Percentiles rank a stretch among this genome's conserved stretches.
These are phyloP conservation scores for Nitzschia putrida DNA, from an alignment of 108 stramenopile genomes.

Conservation along the genomic window DNA sequence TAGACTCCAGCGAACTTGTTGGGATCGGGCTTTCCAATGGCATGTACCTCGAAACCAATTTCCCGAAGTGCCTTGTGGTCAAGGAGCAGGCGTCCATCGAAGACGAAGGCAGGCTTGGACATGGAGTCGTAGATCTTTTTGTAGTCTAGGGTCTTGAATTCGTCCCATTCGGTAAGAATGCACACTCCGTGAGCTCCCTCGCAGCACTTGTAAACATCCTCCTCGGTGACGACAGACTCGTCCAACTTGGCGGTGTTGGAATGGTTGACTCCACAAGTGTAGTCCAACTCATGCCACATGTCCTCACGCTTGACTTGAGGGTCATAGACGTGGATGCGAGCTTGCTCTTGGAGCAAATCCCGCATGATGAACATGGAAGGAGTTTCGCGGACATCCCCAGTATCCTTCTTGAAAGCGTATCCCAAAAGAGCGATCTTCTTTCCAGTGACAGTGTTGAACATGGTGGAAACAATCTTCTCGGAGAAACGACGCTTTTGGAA, in stretches of 20 bases:
- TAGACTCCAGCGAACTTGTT: slow-evolving; percentile 64
- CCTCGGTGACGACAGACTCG: slow-evolving; percentile 73
- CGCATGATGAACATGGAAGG: slow-evolving; percentile 96
- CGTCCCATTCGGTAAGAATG: slow-evolving; percentile 99
- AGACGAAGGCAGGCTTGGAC: slow-evolving; percentile 98
- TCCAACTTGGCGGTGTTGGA: slow-evolving; percentile 79
- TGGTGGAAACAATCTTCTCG: slow-evolving; percentile 90
- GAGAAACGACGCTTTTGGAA: slow-evolving; percentile 99
- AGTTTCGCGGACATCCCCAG: slow-evolving; percentile 98
- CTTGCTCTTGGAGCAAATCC: slow-evolving; percentile 93
- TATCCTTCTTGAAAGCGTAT: slow-evolving; percentile 99
- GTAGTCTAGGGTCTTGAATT: slow-evolving; percentile 96
- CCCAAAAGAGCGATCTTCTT: slow-evolving; percentile 98
- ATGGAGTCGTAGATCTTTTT: slow-evolving; percentile 89
- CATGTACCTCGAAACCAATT: slow-evolving; percentile 98
- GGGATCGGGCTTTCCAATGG: slow-evolving; percentile 92
- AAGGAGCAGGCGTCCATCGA: slow-evolving; percentile 96
- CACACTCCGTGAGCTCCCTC: slow-evolving; percentile 96
- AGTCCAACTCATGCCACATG: slow-evolving; percentile 97
- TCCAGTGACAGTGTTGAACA: slow-evolving; percentile 99
- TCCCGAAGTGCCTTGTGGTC: slow-evolving; percentile 88
- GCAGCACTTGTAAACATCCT: slow-evolving; percentile 89
- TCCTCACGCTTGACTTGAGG: slow-evolving; percentile 96
- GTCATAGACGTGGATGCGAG: slow-evolving; percentile 94
- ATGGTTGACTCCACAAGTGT: slow-evolving; percentile 91